These are phyloP conservation scores for Xylariaceae sp. DNA, from an alignment of 2,329 filamentous ascomycete genomes.

Conservation along the genomic window DNA sequence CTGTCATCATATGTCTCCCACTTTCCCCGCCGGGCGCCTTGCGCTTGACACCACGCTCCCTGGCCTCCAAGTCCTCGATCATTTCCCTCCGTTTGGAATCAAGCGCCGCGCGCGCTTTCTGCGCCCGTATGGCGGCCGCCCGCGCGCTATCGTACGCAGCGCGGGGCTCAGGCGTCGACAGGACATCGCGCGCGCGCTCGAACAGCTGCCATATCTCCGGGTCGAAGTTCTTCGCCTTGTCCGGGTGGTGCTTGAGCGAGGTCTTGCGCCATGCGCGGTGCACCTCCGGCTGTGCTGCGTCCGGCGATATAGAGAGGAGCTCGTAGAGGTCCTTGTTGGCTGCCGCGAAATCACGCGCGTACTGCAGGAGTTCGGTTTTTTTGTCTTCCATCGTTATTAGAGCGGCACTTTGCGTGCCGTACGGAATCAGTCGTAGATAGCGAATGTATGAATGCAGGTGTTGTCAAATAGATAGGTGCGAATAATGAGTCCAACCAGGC, in stretches of 20 bases:
- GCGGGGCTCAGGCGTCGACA: slow-evolving; percentile 73
- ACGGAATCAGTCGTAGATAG: too few species aligned
- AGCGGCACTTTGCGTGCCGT: too few species aligned
- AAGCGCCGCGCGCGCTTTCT: slow-evolving; percentile 74
- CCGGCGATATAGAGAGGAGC: slow-evolving; percentile 70
- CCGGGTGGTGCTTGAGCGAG: slow-evolving; percentile 90
- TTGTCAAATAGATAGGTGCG: too few species aligned
- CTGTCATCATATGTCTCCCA: slow-evolving; percentile 22
- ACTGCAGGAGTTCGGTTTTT: slow-evolving; percentile 55
- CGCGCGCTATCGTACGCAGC: slow-evolving; percentile 79
- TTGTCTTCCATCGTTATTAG: slow-evolving; percentile 45
- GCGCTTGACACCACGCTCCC: slow-evolving; percentile 71
- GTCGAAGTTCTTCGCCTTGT: slow-evolving; percentile 82
- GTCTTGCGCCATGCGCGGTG: slow-evolving; percentile 79
- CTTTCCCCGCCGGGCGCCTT: slow-evolving; percentile 52
- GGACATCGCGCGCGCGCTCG: slow-evolving; percentile 84
- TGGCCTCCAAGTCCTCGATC: slow-evolving; percentile 83
- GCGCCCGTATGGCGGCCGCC: slow-evolving; percentile 71
- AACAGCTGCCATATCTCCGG: slow-evolving; percentile 84
- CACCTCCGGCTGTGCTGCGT: slow-evolving; percentile 73
- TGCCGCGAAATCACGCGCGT: slow-evolving; percentile 65
- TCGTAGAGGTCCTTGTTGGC: slow-evolving; percentile 74
- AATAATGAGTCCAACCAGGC: too few species aligned
- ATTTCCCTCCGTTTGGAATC: slow-evolving; percentile 75
- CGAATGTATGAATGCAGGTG: too few species aligned